These are phyloP conservation scores for Ceratobasidium sp. DNA, from an alignment of 1,284 basidiomycete species.

Conservation along the genomic window DNA sequence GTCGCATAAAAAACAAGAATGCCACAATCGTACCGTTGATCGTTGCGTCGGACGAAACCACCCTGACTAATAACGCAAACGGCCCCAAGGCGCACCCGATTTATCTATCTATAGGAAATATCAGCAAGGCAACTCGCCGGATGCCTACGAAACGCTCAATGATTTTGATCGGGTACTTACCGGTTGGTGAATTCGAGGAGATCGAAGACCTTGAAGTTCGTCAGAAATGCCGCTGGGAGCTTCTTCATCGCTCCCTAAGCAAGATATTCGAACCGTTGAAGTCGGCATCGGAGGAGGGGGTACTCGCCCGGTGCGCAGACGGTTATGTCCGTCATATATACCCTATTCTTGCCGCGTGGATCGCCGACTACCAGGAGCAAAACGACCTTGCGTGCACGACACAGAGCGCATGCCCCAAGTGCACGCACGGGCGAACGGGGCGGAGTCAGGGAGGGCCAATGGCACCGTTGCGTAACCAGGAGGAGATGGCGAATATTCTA, in stretches of 20 bases:
- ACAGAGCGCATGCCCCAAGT: conserved; percentile 3
- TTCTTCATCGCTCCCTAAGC: conserved; percentile 43
- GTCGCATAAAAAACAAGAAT: not conserved
- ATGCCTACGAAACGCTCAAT: conserved; percentile 24
- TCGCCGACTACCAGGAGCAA: conserved; percentile 31
- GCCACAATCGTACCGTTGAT: conserved; percentile 8
- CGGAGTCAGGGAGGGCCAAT: no score
- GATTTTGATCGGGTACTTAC: conserved; percentile 39
- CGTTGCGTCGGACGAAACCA: not conserved
- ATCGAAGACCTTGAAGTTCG: not conserved
- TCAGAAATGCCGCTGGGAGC: not conserved
- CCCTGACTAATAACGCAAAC: not conserved
- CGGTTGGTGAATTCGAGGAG: not conserved
- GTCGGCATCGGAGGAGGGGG: not conserved
- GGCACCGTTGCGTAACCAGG: not conserved
- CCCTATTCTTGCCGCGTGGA: conserved; percentile 32
- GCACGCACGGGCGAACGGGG: not conserved
- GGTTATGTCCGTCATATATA: conserved; percentile 27
- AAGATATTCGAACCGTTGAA: conserved; percentile 37
- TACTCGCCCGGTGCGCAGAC: conserved; percentile 24
- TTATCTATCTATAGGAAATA: conserved; percentile 37
- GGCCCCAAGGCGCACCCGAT: not conserved
- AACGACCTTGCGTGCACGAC: conserved; percentile 16
- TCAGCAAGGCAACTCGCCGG: conserved; percentile 28
- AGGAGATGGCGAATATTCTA: no score